Evolutionary conservation across 2,329 filamentous ascomycete genomes (phyloP), one percentile per base, ranked within the genome.

Genomic region (Fusarium dimerum): DNA sequence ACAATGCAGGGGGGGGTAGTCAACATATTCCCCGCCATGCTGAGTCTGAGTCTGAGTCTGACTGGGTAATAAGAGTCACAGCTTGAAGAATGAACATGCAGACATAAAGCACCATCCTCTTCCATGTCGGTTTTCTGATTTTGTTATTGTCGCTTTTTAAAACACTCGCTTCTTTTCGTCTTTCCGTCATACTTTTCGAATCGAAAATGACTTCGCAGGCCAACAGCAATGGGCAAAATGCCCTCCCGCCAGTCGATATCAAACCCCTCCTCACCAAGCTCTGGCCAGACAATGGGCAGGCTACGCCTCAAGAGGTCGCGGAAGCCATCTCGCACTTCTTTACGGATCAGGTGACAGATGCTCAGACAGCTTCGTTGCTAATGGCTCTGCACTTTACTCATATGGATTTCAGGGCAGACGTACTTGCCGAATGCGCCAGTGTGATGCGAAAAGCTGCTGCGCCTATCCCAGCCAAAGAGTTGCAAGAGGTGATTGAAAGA

Each of bases 381-480:
- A 97, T 94, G 67, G 89, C 92, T 49, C 79, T 99, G 43, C 93
- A 97, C 75, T 97, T 96, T 62, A 96, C 92, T 2, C 86, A 87
- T 52, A 84, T 91, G 71, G 94, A 97, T 71, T 84, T 88, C 60
- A 84, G 88, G 59, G 84, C 92, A 26, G 89, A 94, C 66, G 90
- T 99, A 40, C 84, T 99, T 61, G 89, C 90, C 50, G 87, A 87
- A 75, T 93, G 91, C 63, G 92, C 93, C 5, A 78, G 82, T 43
- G 86, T 85, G 48, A 97, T 99, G 93, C 83, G 92, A 59, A 80
- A 83, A 51, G 92, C 90, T 18, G 90, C 92, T 1, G 85, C 85
- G 11, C 79, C 79, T 43, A 84, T 96, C 52, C 88, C 96, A 56
- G 78, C 82, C 38, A 66, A 80, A 6, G 76, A 78, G 40, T 78